Base-by-base conservation (phyloP, 169 alveolate genomes). In the Plasmodium gonderi region DNA sequence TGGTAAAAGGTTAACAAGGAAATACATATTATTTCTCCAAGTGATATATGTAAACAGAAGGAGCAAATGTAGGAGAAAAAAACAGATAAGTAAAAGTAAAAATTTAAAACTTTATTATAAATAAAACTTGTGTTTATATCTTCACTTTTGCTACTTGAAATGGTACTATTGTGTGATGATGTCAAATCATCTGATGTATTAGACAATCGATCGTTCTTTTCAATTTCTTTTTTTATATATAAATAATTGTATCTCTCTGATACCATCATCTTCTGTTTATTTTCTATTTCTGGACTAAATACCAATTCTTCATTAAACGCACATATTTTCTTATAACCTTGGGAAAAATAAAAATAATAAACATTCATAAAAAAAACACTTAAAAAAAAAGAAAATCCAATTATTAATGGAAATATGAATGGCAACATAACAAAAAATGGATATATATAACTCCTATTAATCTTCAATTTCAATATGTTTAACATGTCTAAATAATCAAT, bases 161-260 rank as follows among this genome's bases (percentile, higher is more conserved):
- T 51, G 7, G 83, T 87, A 40, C 79, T 75, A 31, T 68, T 44
- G 67, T 87, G 65, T 33, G 47, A 54, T 14, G 93, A 87, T 12
- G 87, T 74, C 44, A 51, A 45, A 54, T 75, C 93, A 54, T 87
- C 93, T 23, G 93, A 87, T 44, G 93, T 87, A 42, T 87, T 87
- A 0, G 93, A 87, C 9, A 74, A 12, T 12, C 45, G 78, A 26
- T 87, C 93, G 17, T 87, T 87, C 11, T 54, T 51, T 49, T 87
- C 93, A 12, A 81, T 68, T 26, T 81, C 91, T 33, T 81, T 81
- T 33, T 87, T 75, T 49, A 87, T 75, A 74, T 29, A 87, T 75
- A 87, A 87, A 74, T 87, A 40, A 14, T 87, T 87, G 17, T 54
- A 76, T 3, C 80, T 54, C 20, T 87, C 93, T n/a, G 93, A 60